These are phyloP conservation scores for Citrus sp. DNA, from an alignment of 345 rosid species.

Conservation along the genomic window DNA sequence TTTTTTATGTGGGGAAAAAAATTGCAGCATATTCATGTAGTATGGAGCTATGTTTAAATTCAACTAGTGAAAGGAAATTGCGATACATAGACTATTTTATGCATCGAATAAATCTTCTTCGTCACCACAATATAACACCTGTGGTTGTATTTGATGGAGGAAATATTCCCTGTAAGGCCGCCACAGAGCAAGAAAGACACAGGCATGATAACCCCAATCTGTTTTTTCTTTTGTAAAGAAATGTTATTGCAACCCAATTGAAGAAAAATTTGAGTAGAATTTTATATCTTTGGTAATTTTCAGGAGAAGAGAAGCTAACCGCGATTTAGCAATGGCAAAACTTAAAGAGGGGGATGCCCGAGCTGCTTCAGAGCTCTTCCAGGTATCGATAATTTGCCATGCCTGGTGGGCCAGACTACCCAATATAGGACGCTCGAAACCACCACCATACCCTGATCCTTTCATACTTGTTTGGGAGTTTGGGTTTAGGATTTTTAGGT, in stretches of 20 bases:
- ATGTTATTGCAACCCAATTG: not conserved
- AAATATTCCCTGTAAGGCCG: slow-evolving; percentile 69
- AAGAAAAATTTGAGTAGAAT: not conserved
- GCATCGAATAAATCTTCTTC: slow-evolving; percentile 76
- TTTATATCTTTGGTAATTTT: not conserved
- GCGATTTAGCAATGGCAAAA: slow-evolving; percentile 62
- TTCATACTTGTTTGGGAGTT: too few relatives aligned
- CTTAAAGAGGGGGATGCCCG: slow-evolving; percentile 66
- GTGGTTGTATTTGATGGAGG: slow-evolving; percentile 90
- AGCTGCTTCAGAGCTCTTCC: slow-evolving; percentile 76
- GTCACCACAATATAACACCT: slow-evolving; percentile 57
- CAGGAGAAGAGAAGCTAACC: slow-evolving; percentile 64
- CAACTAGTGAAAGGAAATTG: slow-evolving; percentile 52
- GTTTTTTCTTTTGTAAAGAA: not conserved
- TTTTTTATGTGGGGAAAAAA: not conserved
- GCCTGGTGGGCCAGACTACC: too few relatives aligned
- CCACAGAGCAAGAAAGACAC: slow-evolving; percentile 63
- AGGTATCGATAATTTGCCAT: slow-evolving; percentile 37
- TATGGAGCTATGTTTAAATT: slow-evolving; percentile 86
- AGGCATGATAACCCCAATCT: slow-evolving; percentile 28
- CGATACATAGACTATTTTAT: slow-evolving; percentile 71
- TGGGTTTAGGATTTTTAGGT: too few relatives aligned
- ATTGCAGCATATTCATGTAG: slow-evolving; percentile 85
- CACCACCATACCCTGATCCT: too few relatives aligned
- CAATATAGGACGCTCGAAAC: too few relatives aligned